phyloP scores from a whole-genome alignment of 176 grass and related monocot genomes.

The Hsuehochloa calcarea region DNA sequence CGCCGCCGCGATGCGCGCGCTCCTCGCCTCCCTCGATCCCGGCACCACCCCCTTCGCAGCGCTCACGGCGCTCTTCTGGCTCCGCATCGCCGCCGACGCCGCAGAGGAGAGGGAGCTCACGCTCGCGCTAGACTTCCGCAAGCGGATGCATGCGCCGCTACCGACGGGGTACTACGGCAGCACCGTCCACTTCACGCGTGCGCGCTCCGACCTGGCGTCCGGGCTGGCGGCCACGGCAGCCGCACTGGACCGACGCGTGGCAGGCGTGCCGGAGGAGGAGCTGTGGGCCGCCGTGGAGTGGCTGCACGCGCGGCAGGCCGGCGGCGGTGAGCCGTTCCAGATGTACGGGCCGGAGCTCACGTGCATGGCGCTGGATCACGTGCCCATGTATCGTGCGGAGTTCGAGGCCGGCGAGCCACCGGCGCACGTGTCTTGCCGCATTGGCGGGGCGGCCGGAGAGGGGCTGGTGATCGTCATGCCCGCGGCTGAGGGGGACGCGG shows the following conservation, averaged over 20 bases:
- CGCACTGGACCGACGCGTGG: conserved; percentile 40
- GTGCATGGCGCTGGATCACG: conserved; percentile 64
- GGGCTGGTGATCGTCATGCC: conserved; percentile 67
- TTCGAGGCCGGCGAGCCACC: conserved; percentile 46
- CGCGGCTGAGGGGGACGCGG: conserved; percentile 37
- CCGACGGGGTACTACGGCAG: conserved; percentile 74
- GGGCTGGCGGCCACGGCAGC: conserved; percentile 45
- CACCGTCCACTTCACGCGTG: conserved; percentile 52
- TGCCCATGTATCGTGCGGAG: conserved; percentile 53
- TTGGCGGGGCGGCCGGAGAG: conserved; percentile 44
- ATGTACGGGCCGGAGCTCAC: conserved; percentile 96
- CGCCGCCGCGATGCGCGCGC: conserved; percentile 34
- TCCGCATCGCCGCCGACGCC: conserved; percentile 22
- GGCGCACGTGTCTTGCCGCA: conserved; percentile 45
- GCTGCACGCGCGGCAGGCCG: conserved; percentile 44
- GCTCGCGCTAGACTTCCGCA: conserved; percentile 68
- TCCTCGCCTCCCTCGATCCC: conserved; percentile 37
- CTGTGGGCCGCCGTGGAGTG: conserved; percentile 66
- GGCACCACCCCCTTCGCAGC: conserved; percentile 54
- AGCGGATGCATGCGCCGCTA: conserved; percentile 72
- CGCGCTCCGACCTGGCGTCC: conserved; percentile 48
- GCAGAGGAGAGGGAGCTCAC: conserved; percentile 47
- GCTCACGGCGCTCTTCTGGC: conserved; percentile 81
- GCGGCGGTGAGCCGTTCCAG: conserved; percentile 45
- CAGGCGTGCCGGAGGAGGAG: conserved; percentile 49